phyloP scores from a whole-genome alignment of 768 basidiomycete genomes.

The Lentinula guzmanii region DNA sequence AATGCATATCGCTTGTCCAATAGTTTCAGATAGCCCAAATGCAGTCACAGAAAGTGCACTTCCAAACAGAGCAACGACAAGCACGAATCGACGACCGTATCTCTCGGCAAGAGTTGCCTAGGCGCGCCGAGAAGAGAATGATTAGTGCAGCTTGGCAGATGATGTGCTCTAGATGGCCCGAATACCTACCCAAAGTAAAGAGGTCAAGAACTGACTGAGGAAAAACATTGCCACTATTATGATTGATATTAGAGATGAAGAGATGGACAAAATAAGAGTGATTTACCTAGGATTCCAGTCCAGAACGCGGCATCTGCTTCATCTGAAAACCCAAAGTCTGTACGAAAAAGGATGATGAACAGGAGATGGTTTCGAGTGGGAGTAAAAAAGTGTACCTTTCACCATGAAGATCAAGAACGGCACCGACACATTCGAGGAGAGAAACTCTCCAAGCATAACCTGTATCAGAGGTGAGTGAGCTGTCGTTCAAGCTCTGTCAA shows the following conservation, averaged over 20 bases:
- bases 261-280: background rate
- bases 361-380: background rate
- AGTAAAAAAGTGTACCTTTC: conserved; percentile 43
- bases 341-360: background rate
- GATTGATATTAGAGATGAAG: conserved; percentile 4
- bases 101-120: conserved; percentile 88
- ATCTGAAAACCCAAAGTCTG: conserved; percentile 67
- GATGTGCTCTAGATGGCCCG: background rate
- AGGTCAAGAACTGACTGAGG: conserved; percentile 93
- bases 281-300: conserved; percentile 76
- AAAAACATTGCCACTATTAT: conserved; percentile 78
- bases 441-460: conserved; percentile 94
- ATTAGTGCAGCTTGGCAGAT: conserved; percentile 2
- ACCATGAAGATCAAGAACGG: conserved; percentile 97
- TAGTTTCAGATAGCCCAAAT: conserved; percentile 71
- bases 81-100: conserved; percentile 81
- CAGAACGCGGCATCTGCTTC: conserved; percentile 87
- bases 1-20: conserved; percentile 77
- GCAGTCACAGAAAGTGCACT: conserved; percentile 71
- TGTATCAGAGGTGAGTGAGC: conserved; percentile 21
- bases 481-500: background rate
- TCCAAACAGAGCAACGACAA: conserved; percentile 81
- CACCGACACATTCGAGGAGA: conserved; percentile 87
- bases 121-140: conserved; percentile 7
- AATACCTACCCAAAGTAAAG: conserved; percentile 74